Conservation (phyloP, 306 rosid genomes). For the Sesbania bispinosa region DNA sequence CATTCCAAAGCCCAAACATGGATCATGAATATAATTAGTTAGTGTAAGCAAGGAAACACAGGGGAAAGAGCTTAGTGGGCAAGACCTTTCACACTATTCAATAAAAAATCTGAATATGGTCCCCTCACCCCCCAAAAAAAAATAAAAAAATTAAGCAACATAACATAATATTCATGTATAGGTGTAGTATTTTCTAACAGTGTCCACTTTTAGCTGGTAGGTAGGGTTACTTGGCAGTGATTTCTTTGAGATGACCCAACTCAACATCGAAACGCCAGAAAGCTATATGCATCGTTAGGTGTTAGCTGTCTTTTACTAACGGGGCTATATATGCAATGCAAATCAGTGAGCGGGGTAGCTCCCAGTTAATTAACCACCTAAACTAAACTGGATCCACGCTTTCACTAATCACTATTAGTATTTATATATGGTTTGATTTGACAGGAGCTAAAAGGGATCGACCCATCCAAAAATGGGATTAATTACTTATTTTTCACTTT, state of each 20-base stretch:
- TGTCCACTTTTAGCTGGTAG: neutral
- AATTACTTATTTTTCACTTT: neutral
- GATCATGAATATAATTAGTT: neutral
- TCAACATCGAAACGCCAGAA: constrained; percentile 25
- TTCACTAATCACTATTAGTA: neutral
- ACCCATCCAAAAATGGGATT: neutral
- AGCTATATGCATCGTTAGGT: neutral
- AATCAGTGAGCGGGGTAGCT: constrained; percentile 22
- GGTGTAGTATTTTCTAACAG: no score
- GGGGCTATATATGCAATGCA: constrained; percentile 23
- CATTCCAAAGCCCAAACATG: constrained; percentile 8
- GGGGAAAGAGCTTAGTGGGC: neutral
- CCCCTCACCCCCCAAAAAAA: neutral
- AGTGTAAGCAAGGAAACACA: neutral
- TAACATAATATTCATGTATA: neutral
- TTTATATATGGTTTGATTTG: neutral
- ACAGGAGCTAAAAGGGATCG: neutral
- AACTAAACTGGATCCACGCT: neutral
- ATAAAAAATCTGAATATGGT: constrained; percentile 8
- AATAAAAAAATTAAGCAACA: no score
- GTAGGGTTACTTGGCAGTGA: neutral
- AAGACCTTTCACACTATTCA: neutral
- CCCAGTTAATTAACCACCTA: neutral
- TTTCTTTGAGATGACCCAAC: constrained; percentile 15
- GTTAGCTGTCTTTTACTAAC: constrained; percentile 32